Conservation (phyloP, 2,329 filamentous ascomycete genomes). For the Graphilbum sp. region DNA sequence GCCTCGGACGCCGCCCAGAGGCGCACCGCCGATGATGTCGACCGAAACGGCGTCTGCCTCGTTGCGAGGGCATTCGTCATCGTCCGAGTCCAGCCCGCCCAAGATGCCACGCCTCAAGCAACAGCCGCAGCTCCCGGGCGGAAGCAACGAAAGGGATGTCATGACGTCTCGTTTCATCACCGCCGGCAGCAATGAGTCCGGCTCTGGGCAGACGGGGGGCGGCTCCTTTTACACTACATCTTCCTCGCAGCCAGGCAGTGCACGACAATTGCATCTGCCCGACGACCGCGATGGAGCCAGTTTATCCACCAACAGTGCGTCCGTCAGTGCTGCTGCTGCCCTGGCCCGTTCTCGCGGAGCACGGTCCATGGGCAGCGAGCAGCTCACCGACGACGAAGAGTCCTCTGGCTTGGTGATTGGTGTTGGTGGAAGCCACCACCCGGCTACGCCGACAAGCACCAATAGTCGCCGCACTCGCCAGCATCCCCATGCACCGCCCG, state of each 20-base stretch:
- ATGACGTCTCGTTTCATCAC: slow-evolving; percentile 46
- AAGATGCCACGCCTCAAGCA: slow-evolving; percentile 7
- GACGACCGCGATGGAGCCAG: slow-evolving; percentile 16
- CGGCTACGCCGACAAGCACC: not conserved
- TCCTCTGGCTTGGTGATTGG: not conserved
- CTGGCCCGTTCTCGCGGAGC: slow-evolving; percentile 17
- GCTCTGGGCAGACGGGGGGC: slow-evolving; percentile 31
- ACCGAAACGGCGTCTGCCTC: slow-evolving; percentile 24
- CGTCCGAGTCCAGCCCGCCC: slow-evolving; percentile 15
- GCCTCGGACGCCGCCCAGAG: slow-evolving; percentile 44
- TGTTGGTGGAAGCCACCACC: not conserved
- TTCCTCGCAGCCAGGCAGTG: slow-evolving; percentile 10
- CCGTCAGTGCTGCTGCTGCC: not conserved
- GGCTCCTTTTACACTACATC: slow-evolving; percentile 32
- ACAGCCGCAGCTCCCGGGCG: slow-evolving; percentile 18
- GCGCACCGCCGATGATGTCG: slow-evolving; percentile 49
- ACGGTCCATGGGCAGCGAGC: slow-evolving; percentile 22
- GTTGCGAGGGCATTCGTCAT: slow-evolving; percentile 13
- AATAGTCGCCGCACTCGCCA: slow-evolving; percentile 6
- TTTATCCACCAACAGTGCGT: not conserved
- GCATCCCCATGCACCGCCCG: slow-evolving; percentile 17
- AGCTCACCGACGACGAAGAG: slow-evolving; percentile 3
- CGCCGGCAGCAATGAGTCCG: slow-evolving; percentile 19
- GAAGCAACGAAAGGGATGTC: slow-evolving; percentile 26
- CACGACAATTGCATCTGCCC: not conserved